phyloP scores from a whole-genome alignment of 2,329 filamentous ascomycete genomes.

The Microdochium nivale region DNA sequence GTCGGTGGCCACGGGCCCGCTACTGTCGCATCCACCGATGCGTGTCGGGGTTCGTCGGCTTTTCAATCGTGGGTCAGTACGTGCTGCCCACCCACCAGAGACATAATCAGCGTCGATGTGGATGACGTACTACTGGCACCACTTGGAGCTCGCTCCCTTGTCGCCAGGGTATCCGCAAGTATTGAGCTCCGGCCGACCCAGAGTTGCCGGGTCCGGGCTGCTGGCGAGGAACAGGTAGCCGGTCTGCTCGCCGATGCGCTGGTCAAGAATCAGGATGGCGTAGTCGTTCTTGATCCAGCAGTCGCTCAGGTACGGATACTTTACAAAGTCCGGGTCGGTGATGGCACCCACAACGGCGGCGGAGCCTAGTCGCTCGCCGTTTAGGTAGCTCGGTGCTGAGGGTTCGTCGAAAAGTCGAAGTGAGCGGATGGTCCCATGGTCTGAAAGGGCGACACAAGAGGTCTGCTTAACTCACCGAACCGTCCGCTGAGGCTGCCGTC shows the following conservation, averaged over 20 bases:
- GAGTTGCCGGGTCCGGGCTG: conserved; percentile 6
- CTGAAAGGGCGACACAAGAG: no score
- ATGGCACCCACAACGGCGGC: background rate
- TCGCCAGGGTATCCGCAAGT: conserved; percentile 13
- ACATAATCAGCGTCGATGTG: no score
- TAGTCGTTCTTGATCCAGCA: conserved; percentile 11
- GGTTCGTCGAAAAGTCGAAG: background rate
- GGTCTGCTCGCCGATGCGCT: conserved; percentile 8
- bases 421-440: background rate
- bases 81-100: no score
- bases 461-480: background rate
- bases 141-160: conserved; percentile 3
- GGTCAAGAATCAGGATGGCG: conserved; percentile 11
- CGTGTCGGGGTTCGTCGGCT: background rate
- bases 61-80: background rate
- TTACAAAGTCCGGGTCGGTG: background rate
- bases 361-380: conserved; percentile 6
- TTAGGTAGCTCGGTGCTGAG: conserved; percentile 11
- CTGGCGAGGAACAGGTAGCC: conserved; percentile 10
- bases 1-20: conserved; percentile 5
- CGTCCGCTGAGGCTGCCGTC: conserved; percentile 1
- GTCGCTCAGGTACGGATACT: background rate
- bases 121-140: background rate
- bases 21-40: conserved; percentile 3
- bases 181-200: conserved; percentile 9